Base-by-base conservation (phyloP, 2,329 filamentous ascomycete genomes). In the Neofusicoccum umdonicola region DNA sequence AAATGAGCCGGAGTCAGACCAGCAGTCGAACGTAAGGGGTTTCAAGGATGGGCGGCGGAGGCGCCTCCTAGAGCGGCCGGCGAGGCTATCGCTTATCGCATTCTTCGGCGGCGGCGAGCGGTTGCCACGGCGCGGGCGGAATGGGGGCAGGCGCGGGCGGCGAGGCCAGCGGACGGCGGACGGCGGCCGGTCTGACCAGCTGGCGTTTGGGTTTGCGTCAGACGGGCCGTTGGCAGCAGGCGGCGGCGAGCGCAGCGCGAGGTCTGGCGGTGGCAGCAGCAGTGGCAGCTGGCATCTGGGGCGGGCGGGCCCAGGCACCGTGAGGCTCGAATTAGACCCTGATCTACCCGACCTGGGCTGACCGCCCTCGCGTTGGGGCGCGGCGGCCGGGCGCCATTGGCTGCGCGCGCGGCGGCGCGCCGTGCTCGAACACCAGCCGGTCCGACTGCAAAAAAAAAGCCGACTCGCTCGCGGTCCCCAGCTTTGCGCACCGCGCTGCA, bases 291-390 rank as follows among this genome's bases (percentile, higher is more conserved):
- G 37, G 11, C 13, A 11, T 39, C 37, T 39, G 11, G 37, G 11
- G 11, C 37, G 22, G 3, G 22, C 22, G 22, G 41, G 56, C 15
- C 56, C n/a, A 12, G 15, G 42, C n/a, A 39, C 31, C 15, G 22
- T 60, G 56, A 60, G 56, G 56, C 56, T 60, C 41, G 41, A 60
- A 60, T 47, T 45, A 60, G 56, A 60, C 56, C 56, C 56, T 60
- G 56, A 60, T 60, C 56, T 60, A 60, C 56, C 56, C 56, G 56
- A 47, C 42, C 41, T 35, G n/a, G n/a, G 42, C 17, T 37, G 56
- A 60, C 56, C 41, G 56, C 54, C 54, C 42, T n/a, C 39, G 54
- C 39, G 22, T 34, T 42, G 52, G 39, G 41, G 6, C 9, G 13
- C 4, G 9, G 4, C 22, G 4, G 39, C 7, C 22, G 19, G 13